These are phyloP conservation scores for Miscanthus lutarioriparius DNA, from an alignment of 176 grass and related monocot species.

Conservation along the genomic window DNA sequence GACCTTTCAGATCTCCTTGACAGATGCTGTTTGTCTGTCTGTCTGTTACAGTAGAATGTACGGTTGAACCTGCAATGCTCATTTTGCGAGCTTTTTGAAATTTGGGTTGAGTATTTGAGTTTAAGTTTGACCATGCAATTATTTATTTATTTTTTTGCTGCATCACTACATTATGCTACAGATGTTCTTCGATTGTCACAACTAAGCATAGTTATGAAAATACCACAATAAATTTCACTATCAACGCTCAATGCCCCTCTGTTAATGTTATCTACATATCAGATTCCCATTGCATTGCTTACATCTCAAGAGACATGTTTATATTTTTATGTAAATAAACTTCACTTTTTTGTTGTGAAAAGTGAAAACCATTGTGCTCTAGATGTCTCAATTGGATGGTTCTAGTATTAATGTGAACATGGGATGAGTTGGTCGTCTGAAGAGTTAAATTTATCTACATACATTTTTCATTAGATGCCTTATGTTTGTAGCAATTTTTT, in stretches of 20 bases:
- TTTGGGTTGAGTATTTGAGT: not conserved
- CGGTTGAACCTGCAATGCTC: not conserved
- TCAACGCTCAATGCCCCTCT: not conserved
- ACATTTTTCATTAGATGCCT: not conserved
- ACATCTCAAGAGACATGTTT: not conserved
- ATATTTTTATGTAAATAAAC: not conserved
- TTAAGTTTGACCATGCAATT: not conserved
- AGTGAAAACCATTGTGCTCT: too few species aligned
- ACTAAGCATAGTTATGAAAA: not conserved
- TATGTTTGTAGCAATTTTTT: not conserved
- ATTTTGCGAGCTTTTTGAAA: not conserved
- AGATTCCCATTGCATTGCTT: not conserved
- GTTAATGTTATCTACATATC: not conserved
- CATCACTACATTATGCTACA: not conserved
- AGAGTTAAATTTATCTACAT: not conserved
- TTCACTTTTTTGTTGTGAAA: not conserved
- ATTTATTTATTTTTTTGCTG: not conserved
- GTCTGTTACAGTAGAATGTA: constrained; percentile 9
- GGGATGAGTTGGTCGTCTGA: not conserved
- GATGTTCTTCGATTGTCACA: not conserved
- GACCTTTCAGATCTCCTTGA: not conserved
- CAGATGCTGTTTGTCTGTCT: constrained; percentile 3
- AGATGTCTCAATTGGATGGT: not conserved
- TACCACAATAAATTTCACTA: not conserved
- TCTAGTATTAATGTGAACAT: not conserved